Conservation (phyloP, 2,329 filamentous ascomycete genomes). For the Sarocladium strictum region DNA sequence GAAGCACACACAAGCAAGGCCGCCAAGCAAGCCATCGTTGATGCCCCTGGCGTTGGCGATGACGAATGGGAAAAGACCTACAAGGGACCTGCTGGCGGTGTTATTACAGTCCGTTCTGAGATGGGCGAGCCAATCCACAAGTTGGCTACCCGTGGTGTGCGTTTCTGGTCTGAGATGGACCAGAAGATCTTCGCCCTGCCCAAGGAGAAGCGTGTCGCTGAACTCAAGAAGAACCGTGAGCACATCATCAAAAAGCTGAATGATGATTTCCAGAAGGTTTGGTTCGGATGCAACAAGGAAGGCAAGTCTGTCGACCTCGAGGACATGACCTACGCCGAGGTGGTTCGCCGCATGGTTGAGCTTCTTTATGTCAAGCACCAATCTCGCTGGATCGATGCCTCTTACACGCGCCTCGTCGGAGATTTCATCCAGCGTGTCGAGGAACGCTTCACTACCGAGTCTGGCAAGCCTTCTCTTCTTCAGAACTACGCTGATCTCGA, state of each 20-base stretch:
- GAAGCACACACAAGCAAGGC: conserved; percentile 83
- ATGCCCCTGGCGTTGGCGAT: conserved; percentile 78
- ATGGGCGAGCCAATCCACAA: conserved; percentile 99
- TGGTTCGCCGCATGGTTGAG: conserved; percentile 80
- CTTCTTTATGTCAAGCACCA: conserved; percentile 90
- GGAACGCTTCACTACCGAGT: conserved; percentile 78
- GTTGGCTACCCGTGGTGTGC: conserved; percentile 89
- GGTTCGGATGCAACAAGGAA: conserved; percentile 82
- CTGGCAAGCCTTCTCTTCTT: conserved; percentile 71
- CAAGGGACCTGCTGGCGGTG: conserved; percentile 82
- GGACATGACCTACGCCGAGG: conserved; percentile 92
- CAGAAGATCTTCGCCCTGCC: conserved; percentile 95
- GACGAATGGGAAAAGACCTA: conserved; percentile 88
- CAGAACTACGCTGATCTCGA: conserved; percentile 88
- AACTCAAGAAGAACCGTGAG: conserved; percentile 80
- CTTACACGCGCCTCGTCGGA: conserved; percentile 75
- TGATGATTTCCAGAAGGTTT: conserved; percentile 93
- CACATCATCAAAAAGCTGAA: conserved; percentile 96
- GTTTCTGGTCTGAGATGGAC: conserved; percentile 98
- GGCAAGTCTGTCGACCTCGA: conserved; percentile 82
- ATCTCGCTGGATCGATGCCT: conserved; percentile 83
- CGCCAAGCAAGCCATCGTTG: conserved; percentile 85
- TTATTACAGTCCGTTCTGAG: conserved; percentile 95
- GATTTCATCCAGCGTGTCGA: conserved; percentile 97
- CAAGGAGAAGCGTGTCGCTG: conserved; percentile 85